Evolutionary conservation across 1,284 basidiomycete species (phyloP).

Genomic region (Sporisorium reilianum): DNA sequence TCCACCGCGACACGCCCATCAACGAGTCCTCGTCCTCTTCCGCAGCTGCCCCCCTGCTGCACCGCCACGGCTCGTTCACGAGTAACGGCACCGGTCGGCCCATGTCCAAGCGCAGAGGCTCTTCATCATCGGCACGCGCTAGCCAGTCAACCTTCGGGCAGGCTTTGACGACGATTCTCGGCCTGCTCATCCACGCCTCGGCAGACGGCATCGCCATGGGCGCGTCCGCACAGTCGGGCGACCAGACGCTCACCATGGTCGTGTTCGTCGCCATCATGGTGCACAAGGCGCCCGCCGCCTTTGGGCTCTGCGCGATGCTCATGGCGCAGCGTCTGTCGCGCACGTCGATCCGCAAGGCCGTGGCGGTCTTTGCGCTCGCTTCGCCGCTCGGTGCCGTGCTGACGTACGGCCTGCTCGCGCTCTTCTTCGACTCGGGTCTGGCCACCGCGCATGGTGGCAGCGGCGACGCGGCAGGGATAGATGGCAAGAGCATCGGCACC

Average conservation of each 20-base stretch:
- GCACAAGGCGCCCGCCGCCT: conserved; percentile 67
- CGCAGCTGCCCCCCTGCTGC: conserved; percentile 24
- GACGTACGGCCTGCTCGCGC: conserved; percentile 30
- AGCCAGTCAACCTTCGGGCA: conserved; percentile 26
- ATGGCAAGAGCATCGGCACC: conserved; percentile 73
- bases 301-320: conserved; percentile 65
- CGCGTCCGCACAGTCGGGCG: conserved; percentile 52
- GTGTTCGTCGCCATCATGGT: conserved; percentile 67
- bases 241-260: conserved; percentile 59
- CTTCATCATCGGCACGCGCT: conserved; percentile 9
- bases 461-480: conserved; percentile 27
- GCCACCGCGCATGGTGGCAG: not conserved
- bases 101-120: conserved; percentile 2
- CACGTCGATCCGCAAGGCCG: conserved; percentile 52
- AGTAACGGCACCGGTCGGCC: conserved; percentile 16
- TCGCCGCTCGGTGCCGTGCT: conserved; percentile 59
- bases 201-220: conserved; percentile 68
- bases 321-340: conserved; percentile 54
- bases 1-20: conserved; percentile 7
- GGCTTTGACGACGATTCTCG: conserved; percentile 58
- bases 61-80: conserved; percentile 19
- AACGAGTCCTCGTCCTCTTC: conserved; percentile 16
- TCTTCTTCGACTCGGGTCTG: conserved; percentile 24
- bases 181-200: conserved; percentile 63
- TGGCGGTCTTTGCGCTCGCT: conserved; percentile 56